These are phyloP conservation scores for Graphiopsis chlorocephala DNA, from an alignment of 2,329 filamentous ascomycete genomes.

Conservation along the genomic window DNA sequence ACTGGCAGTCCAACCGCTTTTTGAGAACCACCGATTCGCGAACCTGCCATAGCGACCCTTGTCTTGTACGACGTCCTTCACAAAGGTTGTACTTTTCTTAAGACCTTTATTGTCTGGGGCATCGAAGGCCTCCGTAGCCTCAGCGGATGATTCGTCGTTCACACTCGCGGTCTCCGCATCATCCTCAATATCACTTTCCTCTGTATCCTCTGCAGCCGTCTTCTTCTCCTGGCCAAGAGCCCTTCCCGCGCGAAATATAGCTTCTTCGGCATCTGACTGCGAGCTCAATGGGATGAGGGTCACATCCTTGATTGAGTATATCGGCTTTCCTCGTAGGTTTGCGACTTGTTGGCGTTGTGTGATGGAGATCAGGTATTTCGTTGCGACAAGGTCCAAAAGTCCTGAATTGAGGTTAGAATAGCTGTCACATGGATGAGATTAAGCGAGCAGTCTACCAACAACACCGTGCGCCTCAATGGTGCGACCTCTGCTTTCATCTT, in stretches of 20 bases:
- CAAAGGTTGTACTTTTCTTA: conserved; percentile 62
- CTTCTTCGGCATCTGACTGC: conserved; percentile 67
- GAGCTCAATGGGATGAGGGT: conserved; percentile 85
- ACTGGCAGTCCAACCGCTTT: conserved; percentile 73
- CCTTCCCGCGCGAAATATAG: conserved; percentile 63
- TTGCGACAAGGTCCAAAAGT: conserved; percentile 75
- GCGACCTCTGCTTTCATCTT: conserved; percentile 38
- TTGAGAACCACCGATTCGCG: conserved; percentile 87
- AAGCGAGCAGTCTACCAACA: conserved; percentile 50
- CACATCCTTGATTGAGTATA: conserved; percentile 87
- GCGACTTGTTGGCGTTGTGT: conserved; percentile 85
- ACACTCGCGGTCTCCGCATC: conserved; percentile 19
- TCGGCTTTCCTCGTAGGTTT: conserved; percentile 73
- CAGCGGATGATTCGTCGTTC: conserved; percentile 21
- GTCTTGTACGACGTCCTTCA: conserved; percentile 81
- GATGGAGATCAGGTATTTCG: conserved; percentile 83
- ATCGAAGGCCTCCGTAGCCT: conserved; percentile 31
- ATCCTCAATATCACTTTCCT: conserved; percentile 29
- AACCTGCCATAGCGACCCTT: conserved; percentile 86
- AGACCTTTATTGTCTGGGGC: conserved; percentile 33
- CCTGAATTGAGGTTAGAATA: conserved; percentile 52
- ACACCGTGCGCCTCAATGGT: conserved; percentile 51
- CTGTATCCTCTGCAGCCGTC: conserved; percentile 32
- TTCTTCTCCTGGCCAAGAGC: conserved; percentile 31
- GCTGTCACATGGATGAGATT: neutral